phyloP scores from a whole-genome alignment of 768 basidiomycete species.

The Hebeloma cylindrosporum region DNA sequence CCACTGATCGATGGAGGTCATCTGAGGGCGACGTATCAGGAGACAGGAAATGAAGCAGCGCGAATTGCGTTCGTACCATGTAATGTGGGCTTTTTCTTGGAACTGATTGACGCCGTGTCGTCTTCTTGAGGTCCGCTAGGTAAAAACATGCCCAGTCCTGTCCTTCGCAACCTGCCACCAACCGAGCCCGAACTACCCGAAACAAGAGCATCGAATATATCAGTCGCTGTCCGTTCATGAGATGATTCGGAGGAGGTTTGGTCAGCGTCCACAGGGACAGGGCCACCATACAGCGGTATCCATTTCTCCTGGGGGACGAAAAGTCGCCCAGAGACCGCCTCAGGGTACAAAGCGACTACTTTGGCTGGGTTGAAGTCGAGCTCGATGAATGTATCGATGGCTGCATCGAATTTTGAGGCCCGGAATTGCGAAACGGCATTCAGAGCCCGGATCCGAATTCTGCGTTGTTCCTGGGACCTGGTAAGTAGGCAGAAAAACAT shows the following conservation, averaged over 20 bases:
- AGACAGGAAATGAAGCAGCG: neutral
- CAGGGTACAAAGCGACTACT: slow-evolving; percentile 87
- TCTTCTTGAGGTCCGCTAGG: slow-evolving; percentile 54
- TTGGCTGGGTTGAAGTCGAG: slow-evolving; percentile 93
- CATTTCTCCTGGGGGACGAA: slow-evolving; percentile 67
- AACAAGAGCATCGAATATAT: slow-evolving; percentile 33
- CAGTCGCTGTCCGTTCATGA: slow-evolving; percentile 25
- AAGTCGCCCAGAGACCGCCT: slow-evolving; percentile 76
- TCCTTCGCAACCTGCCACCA: slow-evolving; percentile 50
- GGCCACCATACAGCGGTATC: slow-evolving; percentile 86
- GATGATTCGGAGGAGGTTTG: slow-evolving; percentile 19
- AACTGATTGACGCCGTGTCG: slow-evolving; percentile 52
- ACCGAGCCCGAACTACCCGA: slow-evolving; percentile 42
- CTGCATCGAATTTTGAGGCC: slow-evolving; percentile 64
- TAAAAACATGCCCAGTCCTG: slow-evolving; percentile 54
- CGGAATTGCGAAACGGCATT: slow-evolving; percentile 80
- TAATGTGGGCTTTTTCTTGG: slow-evolving; percentile 32
- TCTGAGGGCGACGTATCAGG: slow-evolving; percentile 37
- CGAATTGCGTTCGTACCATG: slow-evolving; percentile 31
- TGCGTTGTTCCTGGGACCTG: slow-evolving; percentile 40
- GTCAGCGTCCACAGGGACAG: slow-evolving; percentile 33
- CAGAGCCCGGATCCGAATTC: slow-evolving; percentile 63
- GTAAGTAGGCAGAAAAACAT: too few relatives aligned
- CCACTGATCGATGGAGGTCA: slow-evolving; percentile 70
- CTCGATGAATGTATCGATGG: slow-evolving; percentile 84